Conservation (phyloP, 2,329 filamentous ascomycete genomes). For the Parasarocladium wereldwijsianum region DNA sequence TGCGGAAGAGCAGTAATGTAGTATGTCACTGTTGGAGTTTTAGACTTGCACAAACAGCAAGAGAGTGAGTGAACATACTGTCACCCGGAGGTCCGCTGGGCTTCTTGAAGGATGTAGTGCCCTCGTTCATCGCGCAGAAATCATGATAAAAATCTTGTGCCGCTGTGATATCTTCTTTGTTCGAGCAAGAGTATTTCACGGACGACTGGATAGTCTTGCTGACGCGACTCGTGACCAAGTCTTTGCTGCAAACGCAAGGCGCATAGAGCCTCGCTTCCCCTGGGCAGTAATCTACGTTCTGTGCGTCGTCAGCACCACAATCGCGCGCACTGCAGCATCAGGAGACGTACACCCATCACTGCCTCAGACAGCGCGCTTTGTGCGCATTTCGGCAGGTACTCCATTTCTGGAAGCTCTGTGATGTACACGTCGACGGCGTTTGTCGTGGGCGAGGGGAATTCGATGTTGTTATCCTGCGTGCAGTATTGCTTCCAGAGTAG, state of each 20-base stretch:
- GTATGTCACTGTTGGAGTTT: conserved; percentile 33
- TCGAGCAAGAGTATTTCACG: conserved; percentile 29
- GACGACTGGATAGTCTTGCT: conserved; percentile 26
- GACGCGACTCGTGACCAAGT: conserved; percentile 27
- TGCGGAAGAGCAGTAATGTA: conserved; percentile 36
- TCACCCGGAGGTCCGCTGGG: conserved; percentile 33
- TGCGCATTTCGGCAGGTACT: conserved; percentile 24
- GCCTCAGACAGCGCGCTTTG: conserved; percentile 15
- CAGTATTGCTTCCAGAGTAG: conserved; percentile 33
- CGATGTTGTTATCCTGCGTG: conserved; percentile 21
- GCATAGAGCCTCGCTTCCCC: conserved; percentile 25
- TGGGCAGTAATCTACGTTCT: conserved; percentile 22
- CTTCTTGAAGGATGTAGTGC: conserved; percentile 31
- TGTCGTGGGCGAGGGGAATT: conserved; percentile 25
- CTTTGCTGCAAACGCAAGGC: conserved; percentile 36
- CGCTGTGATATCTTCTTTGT: conserved; percentile 28
- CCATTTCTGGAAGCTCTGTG: conserved; percentile 29
- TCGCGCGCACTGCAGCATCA: too few relatives aligned
- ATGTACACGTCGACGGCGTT: conserved; percentile 31
- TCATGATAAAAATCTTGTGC: conserved; percentile 34
- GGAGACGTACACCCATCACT: conserved; percentile 15
- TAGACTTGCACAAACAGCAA: not conserved
- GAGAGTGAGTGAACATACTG: conserved; percentile 21
- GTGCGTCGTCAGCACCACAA: not conserved
- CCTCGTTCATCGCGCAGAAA: conserved; percentile 35